Conservation (phyloP, 2,329 filamentous ascomycete genomes). For the Sporothrix phasma region DNA sequence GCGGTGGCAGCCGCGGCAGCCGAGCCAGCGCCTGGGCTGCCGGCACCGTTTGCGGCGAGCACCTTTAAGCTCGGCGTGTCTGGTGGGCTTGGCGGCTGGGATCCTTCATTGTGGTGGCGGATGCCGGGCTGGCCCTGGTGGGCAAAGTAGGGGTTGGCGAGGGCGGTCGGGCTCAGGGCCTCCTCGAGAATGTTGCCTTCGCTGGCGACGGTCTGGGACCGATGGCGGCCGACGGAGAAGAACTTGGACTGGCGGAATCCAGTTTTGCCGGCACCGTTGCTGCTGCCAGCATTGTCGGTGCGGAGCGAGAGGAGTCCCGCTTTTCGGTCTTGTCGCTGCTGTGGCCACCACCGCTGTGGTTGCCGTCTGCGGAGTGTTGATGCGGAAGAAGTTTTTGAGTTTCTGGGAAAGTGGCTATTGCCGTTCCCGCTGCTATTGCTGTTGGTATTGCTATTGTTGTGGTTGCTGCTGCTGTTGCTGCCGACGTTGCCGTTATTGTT, state of each 20-base stretch:
- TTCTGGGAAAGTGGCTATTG: conserved; percentile 54
- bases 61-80: conserved; percentile 76
- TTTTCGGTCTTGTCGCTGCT: conserved; percentile 25
- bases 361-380: conserved; percentile 37
- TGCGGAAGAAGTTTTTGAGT: conserved; percentile 62
- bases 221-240: conserved; percentile 78
- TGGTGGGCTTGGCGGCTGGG: conserved; percentile 83
- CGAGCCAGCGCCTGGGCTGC: conserved; percentile 34
- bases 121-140: conserved; percentile 91
- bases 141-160: conserved; percentile 94
- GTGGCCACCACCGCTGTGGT: conserved; percentile 29
- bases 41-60: conserved; percentile 50
- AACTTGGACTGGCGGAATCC: conserved; percentile 78
- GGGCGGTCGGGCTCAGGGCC: conserved; percentile 77
- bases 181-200: conserved; percentile 89
- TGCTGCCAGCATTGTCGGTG: conserved; percentile 4
- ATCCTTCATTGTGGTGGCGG: conserved; percentile 89
- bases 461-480: conserved; percentile 35
- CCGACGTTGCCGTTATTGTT: conserved; percentile 41
- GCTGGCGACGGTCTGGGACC: conserved; percentile 83
- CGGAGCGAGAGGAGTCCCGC: conserved; percentile 12
- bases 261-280: conserved; percentile 38
- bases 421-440: conserved; percentile 35
- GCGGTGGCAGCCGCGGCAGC: conserved; percentile 9
- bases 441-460: conserved; percentile 6